Percentiles rank a stretch among this genome's conserved stretches.
Evolutionary conservation across 306 rosid species (phyloP).

Genomic region (Betula pendula): DNA sequence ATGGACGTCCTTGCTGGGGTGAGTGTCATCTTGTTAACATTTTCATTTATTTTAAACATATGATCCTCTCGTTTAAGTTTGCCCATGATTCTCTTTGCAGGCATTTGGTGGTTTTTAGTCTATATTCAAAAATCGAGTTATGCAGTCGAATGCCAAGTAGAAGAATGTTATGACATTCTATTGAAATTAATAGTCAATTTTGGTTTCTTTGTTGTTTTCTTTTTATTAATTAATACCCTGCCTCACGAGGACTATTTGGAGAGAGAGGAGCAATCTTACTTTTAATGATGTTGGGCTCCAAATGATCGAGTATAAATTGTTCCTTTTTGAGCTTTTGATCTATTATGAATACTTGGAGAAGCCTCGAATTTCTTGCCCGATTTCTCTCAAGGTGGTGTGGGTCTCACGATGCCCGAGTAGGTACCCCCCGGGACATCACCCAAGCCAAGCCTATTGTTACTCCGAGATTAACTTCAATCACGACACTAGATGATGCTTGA

Average conservation of each 20-base stretch:
- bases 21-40: slow-evolving; percentile 30
- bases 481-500: too few relatives aligned
- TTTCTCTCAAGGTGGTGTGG: too few relatives aligned
- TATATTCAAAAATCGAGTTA: background rate
- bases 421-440: too few relatives aligned
- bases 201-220: background rate
- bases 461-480: too few relatives aligned
- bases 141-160: background rate
- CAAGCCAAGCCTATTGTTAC: too few relatives aligned
- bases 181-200: background rate
- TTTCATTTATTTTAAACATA: background rate
- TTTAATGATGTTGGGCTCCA: background rate
- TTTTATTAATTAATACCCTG: background rate
- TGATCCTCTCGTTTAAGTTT: slow-evolving; percentile 14
- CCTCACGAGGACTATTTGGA: too few relatives aligned
- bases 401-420: too few relatives aligned
- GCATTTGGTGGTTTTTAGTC: slow-evolving; percentile 65
- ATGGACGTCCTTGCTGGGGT: slow-evolving; percentile 63
- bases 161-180: background rate
- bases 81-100: slow-evolving; percentile 37
- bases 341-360: too few relatives aligned
- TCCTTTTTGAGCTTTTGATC: too few relatives aligned
- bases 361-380: too few relatives aligned
- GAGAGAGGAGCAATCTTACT: background rate
- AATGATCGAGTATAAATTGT: too few relatives aligned